A percentile compares a stretch with the other conserved stretches of the same genome.
phyloP scores from a whole-genome alignment of 768 basidiomycete species.

The Podaxis rugospora region DNA sequence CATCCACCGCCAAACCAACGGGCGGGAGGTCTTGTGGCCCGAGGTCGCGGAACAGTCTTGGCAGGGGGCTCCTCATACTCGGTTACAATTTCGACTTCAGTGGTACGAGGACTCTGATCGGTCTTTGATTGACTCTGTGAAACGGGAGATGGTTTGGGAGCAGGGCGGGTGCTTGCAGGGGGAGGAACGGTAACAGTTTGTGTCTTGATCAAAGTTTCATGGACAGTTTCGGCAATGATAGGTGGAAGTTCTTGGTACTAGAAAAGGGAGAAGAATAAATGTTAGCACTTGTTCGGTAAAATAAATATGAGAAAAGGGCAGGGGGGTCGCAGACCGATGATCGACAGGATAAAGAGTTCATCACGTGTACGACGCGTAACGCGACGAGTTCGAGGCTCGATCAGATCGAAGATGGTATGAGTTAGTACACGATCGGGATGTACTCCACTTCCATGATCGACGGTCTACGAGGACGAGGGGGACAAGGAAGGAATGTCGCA shows the following conservation, averaged over 20 bases:
- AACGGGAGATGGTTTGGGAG: conserved; percentile 68
- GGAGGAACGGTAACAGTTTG: conserved; percentile 68
- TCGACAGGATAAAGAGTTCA: conserved; percentile 23
- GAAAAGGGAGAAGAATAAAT: conserved; percentile 16
- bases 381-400: conserved; percentile 28
- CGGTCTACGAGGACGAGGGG: conserved; percentile 58
- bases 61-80: conserved; percentile 45
- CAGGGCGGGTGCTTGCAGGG: conserved; percentile 75
- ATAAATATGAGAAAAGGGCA: conserved; percentile 16
- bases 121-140: conserved; percentile 51
- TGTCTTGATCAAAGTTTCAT: conserved; percentile 60
- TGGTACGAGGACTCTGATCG: conserved; percentile 68
- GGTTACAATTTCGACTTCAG: conserved; percentile 62
- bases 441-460: conserved; percentile 33
- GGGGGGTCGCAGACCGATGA: conserved; percentile 31
- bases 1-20: conserved; percentile 60
- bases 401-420: conserved; percentile 25
- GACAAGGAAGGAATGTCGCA: conserved; percentile 69
- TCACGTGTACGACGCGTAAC: conserved; percentile 34
- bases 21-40: conserved; percentile 39
- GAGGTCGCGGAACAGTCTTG: conserved; percentile 34
- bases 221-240: conserved; percentile 42
- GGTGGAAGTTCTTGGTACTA: conserved; percentile 46
- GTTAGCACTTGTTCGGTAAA: conserved; percentile 26
- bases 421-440: conserved; percentile 27